Base-by-base conservation (phyloP, 257 asterid genomes). In the Avicennia marina region DNA sequence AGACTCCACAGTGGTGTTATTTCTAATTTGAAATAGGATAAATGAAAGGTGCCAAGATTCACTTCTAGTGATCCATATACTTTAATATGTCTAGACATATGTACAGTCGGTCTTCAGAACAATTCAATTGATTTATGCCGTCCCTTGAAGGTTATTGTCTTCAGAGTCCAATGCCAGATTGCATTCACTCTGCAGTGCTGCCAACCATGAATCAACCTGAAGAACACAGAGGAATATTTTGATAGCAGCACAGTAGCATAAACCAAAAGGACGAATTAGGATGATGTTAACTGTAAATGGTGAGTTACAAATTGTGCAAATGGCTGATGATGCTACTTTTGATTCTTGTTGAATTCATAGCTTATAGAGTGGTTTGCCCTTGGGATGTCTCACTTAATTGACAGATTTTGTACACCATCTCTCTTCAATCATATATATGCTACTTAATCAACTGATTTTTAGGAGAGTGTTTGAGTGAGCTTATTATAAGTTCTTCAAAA, bases 141-240 rank as follows among this genome's bases (percentile, higher is more conserved):
- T 62, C 15, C 40, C 53, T 16, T 52, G 19, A 40, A 71, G 74
- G 58, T 59, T 56, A 2, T 3, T 53, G 47, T 52, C 60, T 48
- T 72, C 65, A 19, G 75, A 25, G 25, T 55, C 67, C 57, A 68
- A 50, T 21, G 69, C 65, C 80, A 72, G 53, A 41, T 78, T 74
- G 76, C 90, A 70, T 26, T 74, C 80, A 41, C 18, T 59, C 65
- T 63, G 71, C 34, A 88, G 69, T 38, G 90, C 75, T 58, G 69
- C 79, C 78, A 89, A 58, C 96, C 96, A 89, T 51, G 86, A 78
- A 71, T 89, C 89, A 13, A 83, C 83, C 96, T 85, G 83, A 60
- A 67, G 51, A 61, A 17, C 60, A 24, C 56, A 31, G 3, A 7
- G 13, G 39, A 52, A 56, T 38, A 53, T 33, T 26, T 48, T 13